Percentiles rank a stretch among this genome's conserved stretches.
phyloP scores from a whole-genome alignment of 2,329 filamentous ascomycete genomes.

The Microdochium nivale region DNA sequence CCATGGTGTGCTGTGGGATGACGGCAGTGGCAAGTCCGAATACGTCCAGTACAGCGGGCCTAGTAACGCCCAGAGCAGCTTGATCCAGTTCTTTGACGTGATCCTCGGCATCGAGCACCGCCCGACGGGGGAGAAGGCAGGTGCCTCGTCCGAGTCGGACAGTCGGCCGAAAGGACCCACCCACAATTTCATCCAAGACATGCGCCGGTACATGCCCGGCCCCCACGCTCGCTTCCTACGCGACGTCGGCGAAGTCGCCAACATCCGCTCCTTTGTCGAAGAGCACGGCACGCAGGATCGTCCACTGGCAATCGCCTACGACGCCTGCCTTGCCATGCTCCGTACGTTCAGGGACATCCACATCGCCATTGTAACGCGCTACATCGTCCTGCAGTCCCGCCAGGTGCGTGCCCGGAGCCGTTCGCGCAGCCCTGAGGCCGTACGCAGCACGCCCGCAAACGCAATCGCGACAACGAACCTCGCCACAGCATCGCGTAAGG shows the following conservation, averaged over 20 bases:
- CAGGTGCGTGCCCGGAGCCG: conserved; percentile 59
- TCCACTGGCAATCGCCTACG: conserved; percentile 71
- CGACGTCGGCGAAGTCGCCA: conserved; percentile 70
- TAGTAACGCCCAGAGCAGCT: conserved; percentile 92
- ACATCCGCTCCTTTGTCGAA: conserved; percentile 79
- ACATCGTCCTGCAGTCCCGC: conserved; percentile 83
- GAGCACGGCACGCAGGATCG: conserved; percentile 45
- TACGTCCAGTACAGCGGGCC: conserved; percentile 87
- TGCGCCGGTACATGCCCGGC: conserved; percentile 96
- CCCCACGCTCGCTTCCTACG: conserved; percentile 82
- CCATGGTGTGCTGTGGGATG: conserved; percentile 78
- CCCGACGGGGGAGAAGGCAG: conserved; percentile 68
- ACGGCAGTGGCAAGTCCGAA: conserved; percentile 56
- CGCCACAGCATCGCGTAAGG: conserved; percentile 45
- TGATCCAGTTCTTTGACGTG: conserved; percentile 97
- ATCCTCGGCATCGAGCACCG: conserved; percentile 83
- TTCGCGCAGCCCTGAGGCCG: conserved; percentile 47
- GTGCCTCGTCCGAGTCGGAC: conserved; percentile 22
- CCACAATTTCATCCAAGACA: conserved; percentile 92
- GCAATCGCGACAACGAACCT: conserved; percentile 40
- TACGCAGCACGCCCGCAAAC: conserved; percentile 21
- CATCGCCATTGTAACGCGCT: conserved; percentile 91
- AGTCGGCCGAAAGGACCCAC: conserved; percentile 36
- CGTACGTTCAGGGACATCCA: conserved; percentile 79
- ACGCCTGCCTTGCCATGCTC: conserved; percentile 72